Evolutionary conservation across 2,329 filamentous ascomycete species (phyloP).

Genomic region (Monascus ruber): DNA sequence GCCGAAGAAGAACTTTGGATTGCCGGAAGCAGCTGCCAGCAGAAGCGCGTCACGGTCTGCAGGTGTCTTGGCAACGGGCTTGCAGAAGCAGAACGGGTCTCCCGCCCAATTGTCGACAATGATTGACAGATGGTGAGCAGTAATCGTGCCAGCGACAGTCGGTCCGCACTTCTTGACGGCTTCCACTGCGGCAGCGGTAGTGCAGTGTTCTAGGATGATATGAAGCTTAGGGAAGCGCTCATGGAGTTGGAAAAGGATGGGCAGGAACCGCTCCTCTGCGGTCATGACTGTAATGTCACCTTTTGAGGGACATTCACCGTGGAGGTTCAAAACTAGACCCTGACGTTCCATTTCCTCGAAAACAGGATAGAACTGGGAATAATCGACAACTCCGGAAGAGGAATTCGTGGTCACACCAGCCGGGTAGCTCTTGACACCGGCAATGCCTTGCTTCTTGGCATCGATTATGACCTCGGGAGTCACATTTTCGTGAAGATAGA

Average conservation of each 20-base stretch:
- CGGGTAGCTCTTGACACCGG: conserved; percentile 45
- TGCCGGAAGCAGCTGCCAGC: conserved; percentile 44
- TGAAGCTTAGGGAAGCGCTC: conserved; percentile 53
- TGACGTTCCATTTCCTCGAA: conserved; percentile 84
- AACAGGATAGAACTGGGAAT: conserved; percentile 42
- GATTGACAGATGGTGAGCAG: conserved; percentile 74
- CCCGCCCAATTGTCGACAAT: conserved; percentile 64
- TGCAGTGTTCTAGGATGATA: conserved; percentile 69
- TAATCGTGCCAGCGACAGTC: conserved; percentile 60
- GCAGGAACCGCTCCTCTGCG: conserved; percentile 67
- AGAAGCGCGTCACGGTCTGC: conserved; percentile 62
- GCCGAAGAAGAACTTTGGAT: conserved; percentile 55
- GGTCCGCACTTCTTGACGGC: conserved; percentile 67
- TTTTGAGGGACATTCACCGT: conserved; percentile 53
- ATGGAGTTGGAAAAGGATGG: conserved; percentile 64
- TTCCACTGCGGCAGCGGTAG: conserved; percentile 67
- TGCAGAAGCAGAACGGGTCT: conserved; percentile 70
- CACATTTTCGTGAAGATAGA: conserved; percentile 54
- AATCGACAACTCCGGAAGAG: conserved; percentile 36
- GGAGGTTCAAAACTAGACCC: conserved; percentile 78
- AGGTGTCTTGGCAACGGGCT: conserved; percentile 62
- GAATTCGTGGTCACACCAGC: conserved; percentile 49
- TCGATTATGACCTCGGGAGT: conserved; percentile 60
- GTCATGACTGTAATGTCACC: conserved; percentile 48
- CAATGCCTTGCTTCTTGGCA: conserved; percentile 61